Base-by-base conservation (phyloP, 768 basidiomycete genomes). In the Tricholoma bakamatsutake region DNA sequence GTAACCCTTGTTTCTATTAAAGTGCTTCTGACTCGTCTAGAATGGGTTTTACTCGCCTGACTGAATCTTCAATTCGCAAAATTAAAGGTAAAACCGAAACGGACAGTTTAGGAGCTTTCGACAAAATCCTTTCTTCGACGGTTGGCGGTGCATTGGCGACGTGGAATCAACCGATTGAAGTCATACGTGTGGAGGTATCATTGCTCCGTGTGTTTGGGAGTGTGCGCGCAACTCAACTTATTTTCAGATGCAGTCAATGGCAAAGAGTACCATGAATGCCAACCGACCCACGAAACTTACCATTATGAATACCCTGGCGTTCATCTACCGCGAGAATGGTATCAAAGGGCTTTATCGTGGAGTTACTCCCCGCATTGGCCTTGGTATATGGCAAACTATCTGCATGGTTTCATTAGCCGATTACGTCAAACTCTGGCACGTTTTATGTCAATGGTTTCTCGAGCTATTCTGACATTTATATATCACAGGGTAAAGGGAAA, bases 341-440 rank as follows among this genome's bases (percentile, higher is more conserved):
- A 78, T 99, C 66, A 93, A 90, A 72, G 97, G 96, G 31, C 78
- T 99, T 31, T 99, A 99, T 79, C 87, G 97, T 49, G 97, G 97
- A 64, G 96, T 99, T 18, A 92, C 94, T 0, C 97, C 97, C 57
- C 91, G 97, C 57, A 92, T 99, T 65, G 97, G 84, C 59, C 84
- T 99, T 57, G 94, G 96, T 57, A 82, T 96, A 68, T 97, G 93
- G 93, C 93, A 97, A 73, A 97, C 93, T 6, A 80, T 98, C 62
- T 99, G 97, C 80, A 99, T 99, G 96, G 96, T 98, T 62, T 94
- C 92, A 18, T 88, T 98, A 60, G 94, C 95, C 17, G 95, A 98
- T 73, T 94, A 94, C 67, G 94, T 98, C 60, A 96, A 94, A 70
- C 79, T 75, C 55, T 93, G 91, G 88, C 88, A 59, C 34, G 80